Evolutionary conservation across 257 asterid genomes (phyloP), one percentile per base, ranked within the genome.

Genomic region (Mitragyna speciosa): DNA sequence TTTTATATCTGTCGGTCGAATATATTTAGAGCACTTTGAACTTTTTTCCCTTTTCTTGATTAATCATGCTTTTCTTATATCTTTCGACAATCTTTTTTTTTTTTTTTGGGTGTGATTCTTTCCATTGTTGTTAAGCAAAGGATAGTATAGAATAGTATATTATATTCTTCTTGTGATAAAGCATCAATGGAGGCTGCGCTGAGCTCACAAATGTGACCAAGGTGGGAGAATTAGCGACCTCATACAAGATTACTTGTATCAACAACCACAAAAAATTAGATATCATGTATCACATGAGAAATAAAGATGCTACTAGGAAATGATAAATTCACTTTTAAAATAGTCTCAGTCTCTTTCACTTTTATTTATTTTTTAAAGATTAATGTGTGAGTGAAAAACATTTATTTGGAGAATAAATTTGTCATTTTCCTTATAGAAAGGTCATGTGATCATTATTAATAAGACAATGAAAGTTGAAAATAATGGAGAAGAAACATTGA

Each of bases 41-140:
- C 36, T n/a, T 61, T 76, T n/a, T 59, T 36, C 17, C 72, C 70
- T 76, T 64, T 31, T 10, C 54, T 48, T 11, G 59, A 72, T 72
- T 36, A 33, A 41, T 16, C 19, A 26, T 45, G 17, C 70, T 68
- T 78, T 78, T 22, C 8, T 51, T 51, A 26, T 41, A 43, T 51
- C 63, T 41, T 70, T 73, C 12, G 20, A 26, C 14, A 6, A 54
- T 70, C 1, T 0, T 19, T 36, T 28, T 65, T 36, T 0, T 19
- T 36, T 28, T 65, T 36, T 63, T 26, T 2, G 41, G 8, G 30
- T 45, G 28, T 51, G 78, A 79, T 73, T 63, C 79, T 64, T 80
- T 64, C 6, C 83, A 51, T 19, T 74, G 61, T 41, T 63, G 56
- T 14, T 69, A 80, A 80, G 83, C 39, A 72, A 80, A 73, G 69